A percentile compares a stretch with the other conserved stretches of the same genome.
These are phyloP conservation scores for Fragaria ananassa DNA, from an alignment of 306 rosid species.

Conservation along the genomic window DNA sequence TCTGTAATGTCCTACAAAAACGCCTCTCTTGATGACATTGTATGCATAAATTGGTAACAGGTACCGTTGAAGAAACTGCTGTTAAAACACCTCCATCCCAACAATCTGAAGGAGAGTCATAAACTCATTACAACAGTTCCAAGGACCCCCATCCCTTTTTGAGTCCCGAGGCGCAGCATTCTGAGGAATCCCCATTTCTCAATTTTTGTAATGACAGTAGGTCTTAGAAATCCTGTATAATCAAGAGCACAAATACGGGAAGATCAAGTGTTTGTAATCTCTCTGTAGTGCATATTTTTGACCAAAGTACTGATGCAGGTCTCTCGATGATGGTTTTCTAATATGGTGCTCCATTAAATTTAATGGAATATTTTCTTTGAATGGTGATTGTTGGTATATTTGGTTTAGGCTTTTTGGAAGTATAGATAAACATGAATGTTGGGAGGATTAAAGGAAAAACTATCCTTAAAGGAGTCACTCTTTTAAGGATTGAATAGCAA, in stretches of 20 bases:
- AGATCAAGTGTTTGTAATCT: neutral
- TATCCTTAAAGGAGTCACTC: too few relatives aligned
- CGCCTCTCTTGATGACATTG: neutral
- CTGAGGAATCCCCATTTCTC: slow-evolving; percentile 5
- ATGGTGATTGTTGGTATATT: neutral
- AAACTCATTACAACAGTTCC: neutral
- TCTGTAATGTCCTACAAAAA: neutral
- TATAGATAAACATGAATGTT: too few relatives aligned
- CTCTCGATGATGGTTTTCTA: neutral
- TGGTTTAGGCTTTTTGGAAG: too few relatives aligned
- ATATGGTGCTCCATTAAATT: neutral
- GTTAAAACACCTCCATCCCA: slow-evolving; percentile 28
- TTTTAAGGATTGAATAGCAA: too few relatives aligned
- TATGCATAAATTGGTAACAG: slow-evolving; percentile 18
- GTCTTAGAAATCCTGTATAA: slow-evolving; percentile 4
- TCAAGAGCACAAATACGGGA: neutral
- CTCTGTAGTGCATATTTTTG: neutral
- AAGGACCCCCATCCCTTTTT: neutral
- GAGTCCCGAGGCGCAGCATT: neutral
- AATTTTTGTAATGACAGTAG: neutral
- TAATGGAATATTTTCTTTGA: neutral
- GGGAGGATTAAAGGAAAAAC: too few relatives aligned
- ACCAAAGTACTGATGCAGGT: neutral
- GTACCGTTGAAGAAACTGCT: slow-evolving; percentile 42
- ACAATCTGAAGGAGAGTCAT: slow-evolving; percentile 41